phyloP scores from a whole-genome alignment of 2,329 filamentous ascomycete genomes.

The Cladosporium oxysporum region DNA sequence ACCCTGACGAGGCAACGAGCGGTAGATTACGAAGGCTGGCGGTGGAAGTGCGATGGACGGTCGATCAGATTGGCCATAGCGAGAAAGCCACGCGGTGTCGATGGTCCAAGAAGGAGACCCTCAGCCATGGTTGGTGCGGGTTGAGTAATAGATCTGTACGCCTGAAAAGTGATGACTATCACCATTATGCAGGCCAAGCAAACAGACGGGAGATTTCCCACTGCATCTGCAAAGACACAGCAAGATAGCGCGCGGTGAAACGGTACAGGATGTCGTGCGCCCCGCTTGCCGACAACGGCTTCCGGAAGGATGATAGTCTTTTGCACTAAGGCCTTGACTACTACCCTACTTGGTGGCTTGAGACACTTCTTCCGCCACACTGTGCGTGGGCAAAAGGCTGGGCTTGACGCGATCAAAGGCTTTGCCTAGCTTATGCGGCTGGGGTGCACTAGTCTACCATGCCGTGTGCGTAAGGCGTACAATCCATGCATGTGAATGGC shows the following conservation, averaged over 20 bases:
- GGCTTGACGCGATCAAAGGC: background rate
- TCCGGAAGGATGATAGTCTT: background rate
- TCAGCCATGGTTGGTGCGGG: background rate
- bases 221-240: conserved; percentile 9
- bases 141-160: conserved; percentile 2
- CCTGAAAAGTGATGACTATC: conserved; percentile 9
- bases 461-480: background rate
- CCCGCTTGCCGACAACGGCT: background rate
- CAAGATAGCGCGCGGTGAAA: conserved; percentile 17
- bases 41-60: background rate
- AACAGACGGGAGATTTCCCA: conserved; percentile 2
- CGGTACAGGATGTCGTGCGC: background rate
- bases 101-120: background rate
- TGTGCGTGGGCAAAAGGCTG: background rate
- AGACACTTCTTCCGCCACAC: background rate
- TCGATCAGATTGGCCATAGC: background rate
- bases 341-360: conserved; percentile 12
- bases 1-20: background rate
- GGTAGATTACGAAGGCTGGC: background rate
- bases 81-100: background rate
- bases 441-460: background rate
- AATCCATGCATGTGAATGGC: background rate
- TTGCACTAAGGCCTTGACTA: background rate
- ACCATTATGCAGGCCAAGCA: conserved; percentile 20
- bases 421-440: background rate